Base-by-base conservation (phyloP, 768 basidiomycete species). In the Austroboletus festivus region DNA sequence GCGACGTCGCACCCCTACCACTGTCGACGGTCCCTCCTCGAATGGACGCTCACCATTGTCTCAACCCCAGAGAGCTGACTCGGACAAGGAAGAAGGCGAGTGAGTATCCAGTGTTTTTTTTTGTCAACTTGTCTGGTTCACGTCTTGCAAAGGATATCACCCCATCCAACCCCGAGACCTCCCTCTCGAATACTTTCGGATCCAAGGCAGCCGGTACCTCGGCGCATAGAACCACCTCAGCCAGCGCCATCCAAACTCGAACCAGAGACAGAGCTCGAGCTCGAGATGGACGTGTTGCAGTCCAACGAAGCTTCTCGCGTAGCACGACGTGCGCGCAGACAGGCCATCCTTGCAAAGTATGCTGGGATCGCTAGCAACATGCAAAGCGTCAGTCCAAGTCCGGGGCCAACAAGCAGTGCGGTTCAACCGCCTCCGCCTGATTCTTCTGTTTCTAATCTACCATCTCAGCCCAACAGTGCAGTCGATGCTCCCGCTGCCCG, bases 1-100 rank as follows among this genome's bases (percentile, higher is more conserved):
- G 20, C 64, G 60, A 30, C 65, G 55, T 12, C 60, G 59, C 35
- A 54, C 54, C 12, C 46, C 59, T 40, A 45, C 42, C 20, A 28
- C 46, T 20, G 35, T 38, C 15, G 56, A 59, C 35, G 43, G 39
- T 3, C 43, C 44, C 21, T 26, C 38, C 40, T 38, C 57, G 19
- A 59, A 65, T 38, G 63, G 70, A 28, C 59, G 50, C 45, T 55
- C 38, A 35, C 48, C 53, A 37, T 48, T 45, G 0, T 35, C 33
- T 11, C 62, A 48, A 7, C 51, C 51, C 5, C 57, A 59, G n/a
- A 62, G 50, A 41, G 56, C 66, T 12, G 78, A 78, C 44, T 79
- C 81, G 12, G 89, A 90, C 56, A 85, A 70, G 64, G 89, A 93
- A 72, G 93, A 94, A 77, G 92, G 89, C 76, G 93, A 95, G 91